These are phyloP conservation scores for Populus nigra DNA, from an alignment of 345 rosid genomes.

Conservation along the genomic window DNA sequence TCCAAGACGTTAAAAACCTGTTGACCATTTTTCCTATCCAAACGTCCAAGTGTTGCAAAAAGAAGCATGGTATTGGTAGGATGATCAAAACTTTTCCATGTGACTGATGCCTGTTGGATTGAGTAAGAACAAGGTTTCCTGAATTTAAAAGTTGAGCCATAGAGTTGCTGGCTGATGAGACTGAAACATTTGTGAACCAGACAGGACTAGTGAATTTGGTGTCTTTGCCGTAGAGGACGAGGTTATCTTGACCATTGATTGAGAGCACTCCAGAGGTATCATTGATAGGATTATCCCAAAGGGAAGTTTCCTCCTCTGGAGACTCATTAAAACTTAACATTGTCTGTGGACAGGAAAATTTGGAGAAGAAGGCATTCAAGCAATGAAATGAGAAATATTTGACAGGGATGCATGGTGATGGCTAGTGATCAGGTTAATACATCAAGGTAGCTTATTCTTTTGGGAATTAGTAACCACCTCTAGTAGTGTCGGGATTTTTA, in stretches of 20 bases:
- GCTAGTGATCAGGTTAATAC: background rate
- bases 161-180: background rate
- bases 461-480: background rate
- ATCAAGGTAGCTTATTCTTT: background rate
- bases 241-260: background rate
- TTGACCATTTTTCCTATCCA: background rate
- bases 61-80: background rate
- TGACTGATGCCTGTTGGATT: background rate
- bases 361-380: background rate
- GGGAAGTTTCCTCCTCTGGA: background rate
- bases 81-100: background rate
- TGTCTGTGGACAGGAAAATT: background rate
- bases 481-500: too few relatives aligned
- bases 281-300: constrained; percentile 13
- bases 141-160: background rate
- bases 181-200: constrained; percentile 1
- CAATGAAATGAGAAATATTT: background rate
- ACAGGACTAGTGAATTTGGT: background rate
- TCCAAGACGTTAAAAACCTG: background rate
- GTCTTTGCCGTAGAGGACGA: background rate
- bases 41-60: background rate
- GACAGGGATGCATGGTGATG: background rate
- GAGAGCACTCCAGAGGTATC: constrained; percentile 1
- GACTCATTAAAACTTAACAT: background rate
- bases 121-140: background rate